Conservation (phyloP, 371 early-diverging fungal genomes). For the Saksenaea oblongispora region DNA sequence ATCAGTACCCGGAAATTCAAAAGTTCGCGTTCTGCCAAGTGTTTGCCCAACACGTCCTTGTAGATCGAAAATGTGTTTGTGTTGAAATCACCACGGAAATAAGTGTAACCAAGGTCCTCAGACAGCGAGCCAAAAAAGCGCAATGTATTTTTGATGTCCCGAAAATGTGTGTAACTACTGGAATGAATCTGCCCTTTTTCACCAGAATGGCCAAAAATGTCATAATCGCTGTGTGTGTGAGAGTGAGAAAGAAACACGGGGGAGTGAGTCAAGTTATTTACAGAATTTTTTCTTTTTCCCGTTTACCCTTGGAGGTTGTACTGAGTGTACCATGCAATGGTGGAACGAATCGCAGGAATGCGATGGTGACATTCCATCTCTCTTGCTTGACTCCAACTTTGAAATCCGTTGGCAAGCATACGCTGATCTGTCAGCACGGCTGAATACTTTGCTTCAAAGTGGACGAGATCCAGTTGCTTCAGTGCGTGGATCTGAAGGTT, state of each 20-base stretch:
- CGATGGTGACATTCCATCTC: slow-evolving; percentile 32
- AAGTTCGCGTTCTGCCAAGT: slow-evolving; percentile 18
- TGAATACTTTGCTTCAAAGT: slow-evolving; percentile 34
- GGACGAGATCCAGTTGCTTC: slow-evolving; percentile 25
- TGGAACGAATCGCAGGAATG: slow-evolving; percentile 37
- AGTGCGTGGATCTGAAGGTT: slow-evolving; percentile 22
- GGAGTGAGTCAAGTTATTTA: too few relatives aligned
- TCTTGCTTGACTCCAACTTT: slow-evolving; percentile 57
- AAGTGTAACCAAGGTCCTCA: slow-evolving; percentile 56
- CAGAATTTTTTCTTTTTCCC: slow-evolving; percentile 7
- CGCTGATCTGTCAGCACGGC: slow-evolving; percentile 32
- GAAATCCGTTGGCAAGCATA: slow-evolving; percentile 60
- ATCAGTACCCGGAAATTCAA: slow-evolving; percentile 33
- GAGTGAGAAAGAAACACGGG: slow-evolving; percentile 21
- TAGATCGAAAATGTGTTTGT: slow-evolving; percentile 40
- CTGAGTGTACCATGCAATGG: slow-evolving; percentile 44
- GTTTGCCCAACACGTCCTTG: slow-evolving; percentile 50
- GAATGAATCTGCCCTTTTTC: slow-evolving; percentile 58
- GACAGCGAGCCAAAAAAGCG: slow-evolving; percentile 57
- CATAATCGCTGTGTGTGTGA: slow-evolving; percentile 45
- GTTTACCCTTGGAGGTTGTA: slow-evolving; percentile 51
- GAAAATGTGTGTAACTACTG: slow-evolving; percentile 54
- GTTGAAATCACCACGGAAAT: slow-evolving; percentile 53
- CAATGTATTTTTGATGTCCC: slow-evolving; percentile 40
- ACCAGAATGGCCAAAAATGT: slow-evolving; percentile 53